Percentiles rank a stretch among this genome's conserved stretches.
Conservation (phyloP, 2,329 filamentous ascomycete genomes). For the Tympanopsis confertula region DNA sequence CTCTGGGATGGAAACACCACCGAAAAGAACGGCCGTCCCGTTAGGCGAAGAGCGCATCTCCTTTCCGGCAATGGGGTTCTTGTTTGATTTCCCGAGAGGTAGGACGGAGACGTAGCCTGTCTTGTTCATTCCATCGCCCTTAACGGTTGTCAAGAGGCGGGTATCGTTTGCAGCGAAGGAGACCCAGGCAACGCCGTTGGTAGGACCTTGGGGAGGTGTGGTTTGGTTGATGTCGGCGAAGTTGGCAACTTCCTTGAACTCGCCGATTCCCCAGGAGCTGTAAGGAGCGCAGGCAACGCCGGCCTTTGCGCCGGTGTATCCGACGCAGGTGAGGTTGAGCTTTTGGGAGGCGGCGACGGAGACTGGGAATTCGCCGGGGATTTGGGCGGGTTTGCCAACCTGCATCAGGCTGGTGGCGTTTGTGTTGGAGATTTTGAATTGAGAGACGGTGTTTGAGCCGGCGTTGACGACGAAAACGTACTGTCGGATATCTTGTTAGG, state of each 20-base stretch:
- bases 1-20: slow-evolving; percentile 31
- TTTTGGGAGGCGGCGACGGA: slow-evolving; percentile 34
- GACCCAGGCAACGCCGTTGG: slow-evolving; percentile 46
- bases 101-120: slow-evolving; percentile 44
- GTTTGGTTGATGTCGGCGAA: slow-evolving; percentile 38
- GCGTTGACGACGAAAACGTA: slow-evolving; percentile 41
- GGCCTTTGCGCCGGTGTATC: slow-evolving; percentile 26
- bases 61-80: too few relatives aligned
- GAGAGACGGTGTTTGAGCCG: slow-evolving; percentile 37
- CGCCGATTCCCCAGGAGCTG: slow-evolving; percentile 20
- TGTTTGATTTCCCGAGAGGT: too few relatives aligned
- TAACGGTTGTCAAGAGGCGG: slow-evolving; percentile 42
- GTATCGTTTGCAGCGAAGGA: slow-evolving; percentile 45
- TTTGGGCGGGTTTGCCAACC: slow-evolving; percentile 25
- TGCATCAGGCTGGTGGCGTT: slow-evolving; percentile 31
- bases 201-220: slow-evolving; percentile 44
- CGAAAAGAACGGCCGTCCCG: slow-evolving; percentile 47
- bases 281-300: slow-evolving; percentile 32
- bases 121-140: slow-evolving; percentile 42
- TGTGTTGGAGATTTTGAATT: slow-evolving; percentile 28
- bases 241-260: slow-evolving; percentile 29
- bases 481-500: slow-evolving; percentile 14
- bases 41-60: slow-evolving; percentile 25
- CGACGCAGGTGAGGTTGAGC: slow-evolving; percentile 32
- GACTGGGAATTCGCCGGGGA: slow-evolving; percentile 39